These are phyloP conservation scores for Dactylellina drechsleri DNA, from an alignment of 2,329 filamentous ascomycete genomes.

Conservation along the genomic window DNA sequence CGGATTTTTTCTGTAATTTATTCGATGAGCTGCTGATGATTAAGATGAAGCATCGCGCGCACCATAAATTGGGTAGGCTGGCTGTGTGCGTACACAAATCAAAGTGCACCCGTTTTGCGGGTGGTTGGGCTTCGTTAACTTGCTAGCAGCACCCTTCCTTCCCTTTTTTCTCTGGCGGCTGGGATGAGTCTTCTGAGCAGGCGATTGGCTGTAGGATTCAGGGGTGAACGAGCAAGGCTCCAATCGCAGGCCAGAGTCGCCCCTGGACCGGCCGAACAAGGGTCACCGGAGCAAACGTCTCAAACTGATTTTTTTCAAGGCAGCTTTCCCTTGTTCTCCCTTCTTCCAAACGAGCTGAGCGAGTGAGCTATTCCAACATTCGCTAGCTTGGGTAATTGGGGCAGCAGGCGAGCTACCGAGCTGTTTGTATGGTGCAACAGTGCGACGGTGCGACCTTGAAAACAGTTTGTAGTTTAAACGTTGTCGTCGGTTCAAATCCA, in stretches of 20 bases:
- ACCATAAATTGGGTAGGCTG: slow-evolving; percentile 37
- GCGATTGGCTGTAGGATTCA: slow-evolving; percentile 29
- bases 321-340: too few species aligned
- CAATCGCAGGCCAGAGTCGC: slow-evolving; percentile 19
- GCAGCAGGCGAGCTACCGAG: too few species aligned
- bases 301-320: too few species aligned
- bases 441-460: too few species aligned
- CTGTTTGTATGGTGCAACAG: too few species aligned
- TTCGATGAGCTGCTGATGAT: slow-evolving; percentile 18
- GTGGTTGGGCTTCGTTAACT: slow-evolving; percentile 21
- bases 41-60: background rate
- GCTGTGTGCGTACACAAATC: slow-evolving; percentile 4
- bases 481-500: too few species aligned
- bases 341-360: too few species aligned
- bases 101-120: slow-evolving; percentile 19
- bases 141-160: background rate
- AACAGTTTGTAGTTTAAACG: too few species aligned
- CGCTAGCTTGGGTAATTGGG: too few species aligned
- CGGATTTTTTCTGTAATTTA: slow-evolving; percentile 30
- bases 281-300: too few species aligned
- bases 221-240: background rate
- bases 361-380: too few species aligned
- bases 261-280: too few species aligned
- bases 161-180: slow-evolving; percentile 23
- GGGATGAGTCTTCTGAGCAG: slow-evolving; percentile 22